Evolutionary conservation across 495 filamentous ascomycete species (phyloP).

Genomic region (Xylaria bambusicola): DNA sequence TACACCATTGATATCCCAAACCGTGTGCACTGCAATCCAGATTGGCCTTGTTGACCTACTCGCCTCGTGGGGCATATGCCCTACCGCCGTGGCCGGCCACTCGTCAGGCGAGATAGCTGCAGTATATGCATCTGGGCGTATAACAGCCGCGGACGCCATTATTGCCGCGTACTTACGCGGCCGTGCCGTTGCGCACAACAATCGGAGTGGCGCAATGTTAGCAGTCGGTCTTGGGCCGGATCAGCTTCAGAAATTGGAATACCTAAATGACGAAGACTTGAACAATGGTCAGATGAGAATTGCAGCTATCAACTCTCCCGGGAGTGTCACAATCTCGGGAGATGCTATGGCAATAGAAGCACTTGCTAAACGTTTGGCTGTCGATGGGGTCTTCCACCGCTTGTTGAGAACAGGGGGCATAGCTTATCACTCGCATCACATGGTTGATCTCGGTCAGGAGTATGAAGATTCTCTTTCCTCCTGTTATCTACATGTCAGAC

Average conservation of each 20-base stretch:
- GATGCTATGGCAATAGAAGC: constrained; percentile 37
- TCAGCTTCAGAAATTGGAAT: too few relatives aligned
- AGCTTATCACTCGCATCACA: constrained; percentile 49
- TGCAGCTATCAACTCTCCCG: constrained; percentile 44
- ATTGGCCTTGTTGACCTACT: constrained; percentile 57
- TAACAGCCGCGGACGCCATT: constrained; percentile 47
- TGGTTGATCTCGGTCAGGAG: constrained; percentile 19
- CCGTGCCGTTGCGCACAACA: constrained; percentile 27
- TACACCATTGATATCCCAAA: constrained; percentile 28
- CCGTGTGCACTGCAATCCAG: constrained; percentile 53
- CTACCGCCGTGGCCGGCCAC: constrained; percentile 57
- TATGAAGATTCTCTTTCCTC: too few relatives aligned
- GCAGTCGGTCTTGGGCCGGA: constrained; percentile 41
- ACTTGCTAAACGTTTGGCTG: constrained; percentile 32
- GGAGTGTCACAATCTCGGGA: constrained; percentile 51
- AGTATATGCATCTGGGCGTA: constrained; percentile 46
- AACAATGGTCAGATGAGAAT: too few relatives aligned
- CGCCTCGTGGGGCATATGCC: constrained; percentile 48
- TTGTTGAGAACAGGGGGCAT: constrained; percentile 11
- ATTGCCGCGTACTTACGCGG: constrained; percentile 48
- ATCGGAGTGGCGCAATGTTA: constrained; percentile 43
- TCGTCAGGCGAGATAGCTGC: constrained; percentile 65
- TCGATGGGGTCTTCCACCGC: constrained; percentile 39
- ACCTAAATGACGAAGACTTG: too few relatives aligned
- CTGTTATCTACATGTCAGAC: too few relatives aligned